A percentile compares a stretch with the other conserved stretches of the same genome.
phyloP scores from a whole-genome alignment of 176 grass and related monocot genomes.

The Carex kokanica region DNA sequence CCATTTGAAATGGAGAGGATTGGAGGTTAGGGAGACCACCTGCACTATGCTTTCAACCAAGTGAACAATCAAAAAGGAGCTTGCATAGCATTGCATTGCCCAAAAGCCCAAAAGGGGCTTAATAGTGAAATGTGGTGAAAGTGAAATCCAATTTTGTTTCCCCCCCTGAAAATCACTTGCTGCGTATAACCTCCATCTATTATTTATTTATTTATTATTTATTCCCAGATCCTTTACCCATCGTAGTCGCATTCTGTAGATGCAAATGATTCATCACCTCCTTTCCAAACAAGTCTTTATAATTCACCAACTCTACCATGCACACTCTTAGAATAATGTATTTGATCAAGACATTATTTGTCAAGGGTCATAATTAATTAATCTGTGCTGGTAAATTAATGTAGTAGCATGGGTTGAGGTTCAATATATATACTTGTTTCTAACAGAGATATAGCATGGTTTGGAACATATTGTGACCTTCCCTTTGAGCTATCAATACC shows the following conservation, averaged over 20 bases:
- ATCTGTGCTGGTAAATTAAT: no score
- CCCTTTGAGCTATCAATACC: no score
- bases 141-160: background rate
- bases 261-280: background rate
- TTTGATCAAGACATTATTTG: no score
- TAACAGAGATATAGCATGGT: no score
- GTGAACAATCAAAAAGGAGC: background rate
- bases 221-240: background rate
- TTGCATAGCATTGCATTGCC: constrained; percentile 13
- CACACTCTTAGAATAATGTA: background rate
- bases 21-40: background rate
- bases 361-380: no score
- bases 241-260: background rate
- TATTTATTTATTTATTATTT: background rate
- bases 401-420: no score
- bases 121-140: constrained; percentile 16
- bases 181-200: background rate
- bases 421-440: no score
- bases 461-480: no score
- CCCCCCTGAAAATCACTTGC: background rate
- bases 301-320: background rate
- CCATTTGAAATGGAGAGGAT: background rate
- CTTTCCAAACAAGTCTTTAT: background rate
- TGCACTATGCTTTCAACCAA: background rate
- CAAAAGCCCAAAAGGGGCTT: background rate